phyloP scores from a whole-genome alignment of 2,329 filamentous ascomycete species.

The Colletotrichum cuscutae region DNA sequence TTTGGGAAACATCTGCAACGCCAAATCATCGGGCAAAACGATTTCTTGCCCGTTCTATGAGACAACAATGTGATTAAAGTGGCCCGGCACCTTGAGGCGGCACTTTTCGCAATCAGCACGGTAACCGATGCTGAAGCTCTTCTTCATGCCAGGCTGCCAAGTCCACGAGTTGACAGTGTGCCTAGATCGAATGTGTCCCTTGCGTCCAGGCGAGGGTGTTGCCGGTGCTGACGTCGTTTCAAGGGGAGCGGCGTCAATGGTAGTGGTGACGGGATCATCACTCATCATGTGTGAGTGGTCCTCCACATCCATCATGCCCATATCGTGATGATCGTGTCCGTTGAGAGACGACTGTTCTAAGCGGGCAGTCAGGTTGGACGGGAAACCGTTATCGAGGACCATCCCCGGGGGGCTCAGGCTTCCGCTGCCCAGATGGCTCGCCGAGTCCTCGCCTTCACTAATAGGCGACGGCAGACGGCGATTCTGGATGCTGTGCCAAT shows the following conservation, averaged over 20 bases:
- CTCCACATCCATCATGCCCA: constrained; percentile 48
- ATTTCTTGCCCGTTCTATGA: constrained; percentile 54
- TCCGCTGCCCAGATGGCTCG: constrained; percentile 34
- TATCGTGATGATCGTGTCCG: constrained; percentile 31
- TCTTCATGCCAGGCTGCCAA: constrained; percentile 72
- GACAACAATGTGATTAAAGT: constrained; percentile 83
- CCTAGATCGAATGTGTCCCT: constrained; percentile 67
- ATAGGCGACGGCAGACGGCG: constrained; percentile 69
- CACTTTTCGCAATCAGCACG: constrained; percentile 83
- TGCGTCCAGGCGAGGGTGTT: constrained; percentile 57
- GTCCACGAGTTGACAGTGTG: constrained; percentile 72
- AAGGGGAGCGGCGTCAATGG: constrained; percentile 12
- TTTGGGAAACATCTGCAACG: neutral
- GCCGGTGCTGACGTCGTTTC: constrained; percentile 42
- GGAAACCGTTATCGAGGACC: constrained; percentile 46
- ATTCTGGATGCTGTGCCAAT: constrained; percentile 65
- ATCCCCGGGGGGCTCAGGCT: constrained; percentile 48
- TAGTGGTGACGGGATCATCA: constrained; percentile 19
- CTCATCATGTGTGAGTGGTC: constrained; percentile 7
- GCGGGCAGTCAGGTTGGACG: constrained; percentile 46
- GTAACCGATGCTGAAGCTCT: constrained; percentile 82
- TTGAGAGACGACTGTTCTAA: constrained; percentile 41
- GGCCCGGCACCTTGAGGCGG: constrained; percentile 77
- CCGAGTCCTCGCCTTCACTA: constrained; percentile 62
- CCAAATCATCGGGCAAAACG: neutral